Evolutionary conservation across 345 rosid genomes (phyloP).

Genomic region (Gossypium mustelinum): DNA sequence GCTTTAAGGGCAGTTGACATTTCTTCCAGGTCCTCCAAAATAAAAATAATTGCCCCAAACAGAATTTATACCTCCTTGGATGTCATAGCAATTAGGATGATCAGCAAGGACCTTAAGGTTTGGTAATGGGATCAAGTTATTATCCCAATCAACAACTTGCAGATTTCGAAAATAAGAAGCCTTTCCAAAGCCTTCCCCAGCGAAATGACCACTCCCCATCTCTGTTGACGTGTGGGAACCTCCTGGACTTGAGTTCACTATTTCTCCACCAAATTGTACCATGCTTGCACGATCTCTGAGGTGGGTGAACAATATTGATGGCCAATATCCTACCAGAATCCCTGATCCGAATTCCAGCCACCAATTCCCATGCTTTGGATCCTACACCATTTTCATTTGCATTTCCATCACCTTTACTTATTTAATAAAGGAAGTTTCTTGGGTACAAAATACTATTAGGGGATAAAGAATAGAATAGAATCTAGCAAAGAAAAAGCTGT

Average conservation of each 20-base stretch:
- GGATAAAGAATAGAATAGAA: conserved; percentile 29
- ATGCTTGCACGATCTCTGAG: conserved; percentile 78
- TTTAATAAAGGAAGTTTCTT: background rate
- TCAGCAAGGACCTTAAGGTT: conserved; percentile 74
- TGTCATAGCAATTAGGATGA: conserved; percentile 83
- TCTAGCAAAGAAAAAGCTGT: conserved; percentile 32
- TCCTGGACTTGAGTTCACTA: conserved; percentile 63
- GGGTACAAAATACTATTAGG: background rate
- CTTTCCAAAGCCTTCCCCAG: conserved; percentile 86
- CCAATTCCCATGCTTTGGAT: conserved; percentile 99
- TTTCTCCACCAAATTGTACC: conserved; percentile 95
- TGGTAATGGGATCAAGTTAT: conserved; percentile 64
- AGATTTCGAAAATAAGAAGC: conserved; percentile 88
- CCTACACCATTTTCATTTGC: conserved; percentile 35
- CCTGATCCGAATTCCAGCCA: conserved; percentile 98
- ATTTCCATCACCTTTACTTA: too few relatives aligned
- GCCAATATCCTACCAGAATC: conserved; percentile 90
- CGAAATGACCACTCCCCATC: conserved; percentile 98
- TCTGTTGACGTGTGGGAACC: conserved; percentile 85
- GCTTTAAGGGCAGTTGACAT: conserved; percentile 67
- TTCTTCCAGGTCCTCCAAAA: conserved; percentile 96
- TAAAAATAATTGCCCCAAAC: conserved; percentile 95
- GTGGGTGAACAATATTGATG: conserved; percentile 72
- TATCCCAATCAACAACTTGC: conserved; percentile 94
- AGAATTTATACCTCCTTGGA: conserved; percentile 70